Base-by-base conservation (phyloP, 495 filamentous ascomycete genomes). In the Terfezia boudieri region DNA sequence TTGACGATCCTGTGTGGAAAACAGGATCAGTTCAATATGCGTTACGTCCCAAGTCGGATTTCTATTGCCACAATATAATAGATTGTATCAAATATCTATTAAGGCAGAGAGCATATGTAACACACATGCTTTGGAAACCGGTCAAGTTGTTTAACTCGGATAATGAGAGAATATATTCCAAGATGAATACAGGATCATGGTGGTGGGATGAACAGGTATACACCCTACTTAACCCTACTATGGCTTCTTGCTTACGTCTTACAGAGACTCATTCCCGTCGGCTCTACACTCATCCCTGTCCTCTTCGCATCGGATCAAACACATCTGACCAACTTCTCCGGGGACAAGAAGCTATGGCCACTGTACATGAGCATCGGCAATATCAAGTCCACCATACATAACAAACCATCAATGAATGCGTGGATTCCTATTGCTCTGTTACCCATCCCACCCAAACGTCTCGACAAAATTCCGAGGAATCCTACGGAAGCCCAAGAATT, bases 291-390 rank as follows among this genome's bases (percentile, higher is more conserved):
- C 1, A 17, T 58, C 16, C 56, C 56, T 14, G 9, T 55, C 1
- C 22, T 58, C 7, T 50, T 41, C 17, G 12, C 48, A 1, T 52
- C 36, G 1, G n/a, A 55, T 16, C 36, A 52, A 22, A 37, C 22
- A 14, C 38, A 55, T n/a, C 11, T 58, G 5, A 58, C 53, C 1
- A 56, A 52, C 23, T 55, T 55, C 48, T 52, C 46, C 0, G 46
- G 53, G 22, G 46, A 58, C n/a, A 53, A 57, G 38, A 43, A 43
- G 16, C 2, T 43, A 11, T 53, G 35, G 5, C 52, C 52, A 16
- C 20, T 52, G 9, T 56, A 56, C 51, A 16, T 56, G 8, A 51
- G 48, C 0, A 41, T 56, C 0, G 49, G 49, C 4, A 56, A 56
- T 16, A 56, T 56, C 20, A 36, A 41, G 9, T 53, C 49, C 10